Conservation (phyloP, 73 alveolate genomes). For the Paramecium biaurelia region DNA sequence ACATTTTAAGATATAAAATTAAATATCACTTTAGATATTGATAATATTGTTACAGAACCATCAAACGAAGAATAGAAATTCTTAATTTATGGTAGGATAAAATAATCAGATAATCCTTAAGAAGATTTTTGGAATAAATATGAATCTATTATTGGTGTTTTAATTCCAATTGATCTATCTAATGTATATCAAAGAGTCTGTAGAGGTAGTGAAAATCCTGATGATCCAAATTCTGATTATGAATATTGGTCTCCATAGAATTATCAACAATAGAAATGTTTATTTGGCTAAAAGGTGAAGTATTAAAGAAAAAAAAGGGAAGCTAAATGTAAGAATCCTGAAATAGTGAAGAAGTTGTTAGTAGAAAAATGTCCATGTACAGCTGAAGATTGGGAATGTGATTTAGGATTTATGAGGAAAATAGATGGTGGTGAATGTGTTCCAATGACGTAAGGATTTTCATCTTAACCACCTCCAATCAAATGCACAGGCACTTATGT, state of each 20-base stretch:
- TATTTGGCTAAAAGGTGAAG: conserved; percentile 83
- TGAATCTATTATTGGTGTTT: conserved; percentile 68
- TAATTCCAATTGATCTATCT: conserved; percentile 78
- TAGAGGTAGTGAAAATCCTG: conserved; percentile 83
- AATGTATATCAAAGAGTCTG: conserved; percentile 83
- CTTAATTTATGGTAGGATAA: conserved; percentile 77
- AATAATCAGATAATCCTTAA: not conserved
- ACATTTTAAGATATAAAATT: conserved; percentile 17
- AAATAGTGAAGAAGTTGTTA: conserved; percentile 67
- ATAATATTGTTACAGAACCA: conserved; percentile 92
- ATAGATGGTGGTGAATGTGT: conserved; percentile 68
- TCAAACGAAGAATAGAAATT: conserved; percentile 75
- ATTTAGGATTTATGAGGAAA: conserved; percentile 76
- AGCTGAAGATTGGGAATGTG: conserved; percentile 92
- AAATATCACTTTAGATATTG: conserved; percentile 61
- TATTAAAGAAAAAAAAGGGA: conserved; percentile 86
- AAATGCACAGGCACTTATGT: conserved; percentile 64
- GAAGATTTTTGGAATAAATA: conserved; percentile 66
- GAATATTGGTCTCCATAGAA: conserved; percentile 93
- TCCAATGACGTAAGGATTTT: conserved; percentile 51
- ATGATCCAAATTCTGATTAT: conserved; percentile 80
- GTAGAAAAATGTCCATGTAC: conserved; percentile 84
- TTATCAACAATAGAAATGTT: conserved; percentile 80
- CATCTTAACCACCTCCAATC: conserved; percentile 67
- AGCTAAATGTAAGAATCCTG: conserved; percentile 83